Conservation (phyloP, 1,139 yeast species). For the Pichia sp. region DNA sequence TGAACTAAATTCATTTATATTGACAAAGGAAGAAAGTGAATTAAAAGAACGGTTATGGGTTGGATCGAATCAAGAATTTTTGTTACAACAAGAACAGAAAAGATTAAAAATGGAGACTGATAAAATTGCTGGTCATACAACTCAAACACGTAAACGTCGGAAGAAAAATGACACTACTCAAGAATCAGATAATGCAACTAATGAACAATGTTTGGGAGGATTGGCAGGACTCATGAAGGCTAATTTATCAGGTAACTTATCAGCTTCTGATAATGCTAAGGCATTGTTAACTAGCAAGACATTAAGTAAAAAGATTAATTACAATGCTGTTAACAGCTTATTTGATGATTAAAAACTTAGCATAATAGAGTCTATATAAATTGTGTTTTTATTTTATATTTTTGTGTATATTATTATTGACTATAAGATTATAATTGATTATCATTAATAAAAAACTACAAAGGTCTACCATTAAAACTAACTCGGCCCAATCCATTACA, state of each 20-base stretch:
- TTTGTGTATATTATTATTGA: neutral
- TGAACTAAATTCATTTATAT: conserved; percentile 54
- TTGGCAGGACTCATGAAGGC: conserved; percentile 36
- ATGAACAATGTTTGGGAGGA: conserved; percentile 7
- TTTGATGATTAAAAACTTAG: conserved; percentile 33
- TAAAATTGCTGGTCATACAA: conserved; percentile 67
- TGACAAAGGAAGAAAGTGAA: conserved; percentile 61
- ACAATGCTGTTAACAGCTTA: conserved; percentile 65
- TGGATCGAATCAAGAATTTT: conserved; percentile 78
- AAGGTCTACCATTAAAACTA: conserved; percentile 14
- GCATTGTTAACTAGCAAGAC: conserved; percentile 63
- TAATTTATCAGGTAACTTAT: conserved; percentile 39
- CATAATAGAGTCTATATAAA: neutral
- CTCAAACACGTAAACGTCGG: conserved; percentile 42
- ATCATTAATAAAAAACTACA: conserved; percentile 1
- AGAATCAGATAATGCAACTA: conserved; percentile 27
- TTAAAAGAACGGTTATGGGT: conserved; percentile 82
- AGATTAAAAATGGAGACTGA: conserved; percentile 84
- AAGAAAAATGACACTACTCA: conserved; percentile 28
- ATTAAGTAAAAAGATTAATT: conserved; percentile 82
- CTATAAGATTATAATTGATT: neutral
- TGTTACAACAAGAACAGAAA: conserved; percentile 80
- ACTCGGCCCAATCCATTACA: conserved; percentile 60
- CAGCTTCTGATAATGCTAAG: conserved; percentile 71
- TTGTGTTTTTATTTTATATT: neutral